Evolutionary conservation across 2,329 filamentous ascomycete genomes (phyloP).

Genomic region (Fusarium nanum): DNA sequence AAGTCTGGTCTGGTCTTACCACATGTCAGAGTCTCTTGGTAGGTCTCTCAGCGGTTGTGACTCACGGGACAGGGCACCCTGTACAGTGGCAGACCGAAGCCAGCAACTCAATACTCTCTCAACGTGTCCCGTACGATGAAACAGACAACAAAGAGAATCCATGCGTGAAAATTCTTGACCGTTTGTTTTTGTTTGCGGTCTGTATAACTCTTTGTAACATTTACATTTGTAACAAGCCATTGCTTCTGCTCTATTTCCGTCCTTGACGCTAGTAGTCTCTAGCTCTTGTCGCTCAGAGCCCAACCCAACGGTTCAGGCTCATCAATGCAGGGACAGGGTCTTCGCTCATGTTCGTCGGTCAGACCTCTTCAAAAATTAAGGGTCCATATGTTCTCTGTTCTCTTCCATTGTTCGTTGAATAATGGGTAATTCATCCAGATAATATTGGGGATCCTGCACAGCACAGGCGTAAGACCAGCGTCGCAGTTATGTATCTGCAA

Average conservation of each 20-base stretch:
- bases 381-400: conserved; percentile 17
- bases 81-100: conserved; percentile 8
- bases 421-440: neutral
- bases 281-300: conserved; percentile 23
- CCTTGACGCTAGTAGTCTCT: conserved; percentile 10
- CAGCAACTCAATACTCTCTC: conserved; percentile 2
- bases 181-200: neutral
- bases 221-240: neutral
- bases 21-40: neutral
- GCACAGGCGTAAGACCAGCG: conserved; percentile 22
- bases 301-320: conserved; percentile 45
- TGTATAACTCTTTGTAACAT: neutral
- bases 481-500: conserved; percentile 2
- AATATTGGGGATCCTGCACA: conserved; percentile 9
- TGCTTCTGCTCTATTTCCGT: conserved; percentile 15
- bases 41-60: conserved; percentile 5
- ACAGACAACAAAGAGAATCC: conserved; percentile 19
- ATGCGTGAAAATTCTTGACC: neutral
- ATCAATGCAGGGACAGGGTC: conserved; percentile 38
- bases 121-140: conserved; percentile 15
- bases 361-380: conserved; percentile 18
- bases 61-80: conserved; percentile 17
- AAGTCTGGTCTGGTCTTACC: neutral
- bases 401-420: neutral
- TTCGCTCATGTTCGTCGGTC: conserved; percentile 13